Conservation (phyloP, 2,329 filamentous ascomycete species). For the Alternaria viburni region DNA sequence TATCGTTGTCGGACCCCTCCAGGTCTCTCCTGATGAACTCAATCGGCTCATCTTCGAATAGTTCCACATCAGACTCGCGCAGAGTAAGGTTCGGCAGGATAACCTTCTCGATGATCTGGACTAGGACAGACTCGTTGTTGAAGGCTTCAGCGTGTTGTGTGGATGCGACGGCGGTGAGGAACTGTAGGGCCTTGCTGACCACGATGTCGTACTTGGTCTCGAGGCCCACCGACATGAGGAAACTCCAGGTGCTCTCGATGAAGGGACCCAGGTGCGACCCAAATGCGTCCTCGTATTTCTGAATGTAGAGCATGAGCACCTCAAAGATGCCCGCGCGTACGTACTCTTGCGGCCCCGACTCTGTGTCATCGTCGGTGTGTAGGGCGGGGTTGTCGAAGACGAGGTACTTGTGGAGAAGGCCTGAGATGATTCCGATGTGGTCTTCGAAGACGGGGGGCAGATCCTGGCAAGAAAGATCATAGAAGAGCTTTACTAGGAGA, state of each 20-base stretch:
- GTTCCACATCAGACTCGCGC: constrained; percentile 90
- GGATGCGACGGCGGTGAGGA: constrained; percentile 86
- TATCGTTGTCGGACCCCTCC: constrained; percentile 96
- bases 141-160: constrained; percentile 81
- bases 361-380: constrained; percentile 85
- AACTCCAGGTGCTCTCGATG: constrained; percentile 86
- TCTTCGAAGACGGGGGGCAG: constrained; percentile 94
- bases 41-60: constrained; percentile 98
- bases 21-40: constrained; percentile 96
- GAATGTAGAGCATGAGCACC: constrained; percentile 83
- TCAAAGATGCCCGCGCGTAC: constrained; percentile 96
- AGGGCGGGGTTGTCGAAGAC: constrained; percentile 85
- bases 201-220: constrained; percentile 94
- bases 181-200: constrained; percentile 92
- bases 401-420: constrained; percentile 89
- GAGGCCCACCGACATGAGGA: constrained; percentile 83
- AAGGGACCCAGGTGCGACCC: constrained; percentile 80
- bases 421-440: constrained; percentile 76
- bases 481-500: constrained; percentile 88
- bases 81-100: constrained; percentile 91
- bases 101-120: constrained; percentile 93
- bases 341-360: constrained; percentile 82
- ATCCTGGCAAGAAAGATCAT: constrained; percentile 97
- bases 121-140: constrained; percentile 78
- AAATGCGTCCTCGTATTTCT: constrained; percentile 96